phyloP scores from a whole-genome alignment of 371 early-diverging fungal genomes.

The Mucor circinelloides region DNA sequence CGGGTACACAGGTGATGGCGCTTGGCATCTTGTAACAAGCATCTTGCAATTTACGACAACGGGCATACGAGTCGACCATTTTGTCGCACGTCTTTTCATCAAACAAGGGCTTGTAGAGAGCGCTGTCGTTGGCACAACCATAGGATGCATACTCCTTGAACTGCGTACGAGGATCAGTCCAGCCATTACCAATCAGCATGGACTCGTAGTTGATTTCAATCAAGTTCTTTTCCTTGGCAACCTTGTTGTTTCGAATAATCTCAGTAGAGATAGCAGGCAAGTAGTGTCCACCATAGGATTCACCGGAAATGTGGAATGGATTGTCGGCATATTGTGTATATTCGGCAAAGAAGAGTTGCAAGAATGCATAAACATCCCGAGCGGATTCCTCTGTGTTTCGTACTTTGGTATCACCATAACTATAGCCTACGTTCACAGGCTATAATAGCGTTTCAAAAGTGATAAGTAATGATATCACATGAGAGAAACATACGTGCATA shows the following conservation, averaged over 20 bases:
- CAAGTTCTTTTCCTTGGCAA: constrained; percentile 1
- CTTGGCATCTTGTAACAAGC: constrained; percentile 78
- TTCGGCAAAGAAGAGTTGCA: constrained; percentile 71
- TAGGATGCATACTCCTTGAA: constrained; percentile 83
- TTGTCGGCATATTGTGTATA: constrained; percentile 45
- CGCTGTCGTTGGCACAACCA: constrained; percentile 64
- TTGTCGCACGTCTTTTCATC: constrained; percentile 60
- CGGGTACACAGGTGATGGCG: constrained; percentile 78
- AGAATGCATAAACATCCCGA: constrained; percentile 61
- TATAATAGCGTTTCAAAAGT: constrained; percentile 12
- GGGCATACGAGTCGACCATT: constrained; percentile 69
- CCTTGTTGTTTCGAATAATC: constrained; percentile 49
- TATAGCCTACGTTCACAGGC: constrained; percentile 80
- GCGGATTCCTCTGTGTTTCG: constrained; percentile 56
- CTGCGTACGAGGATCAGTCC: constrained; percentile 84
- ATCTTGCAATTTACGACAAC: constrained; percentile 70
- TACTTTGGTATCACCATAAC: constrained; percentile 67
- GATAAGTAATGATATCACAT: not conserved
- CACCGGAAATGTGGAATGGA: constrained; percentile 60
- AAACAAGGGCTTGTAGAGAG: constrained; percentile 28
- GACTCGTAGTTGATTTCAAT: constrained; percentile 58
- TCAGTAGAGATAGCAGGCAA: constrained; percentile 75
- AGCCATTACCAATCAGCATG: constrained; percentile 88
- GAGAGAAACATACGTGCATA: not conserved
- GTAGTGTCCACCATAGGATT: constrained; percentile 76